Percentiles rank a stretch among this genome's conserved stretches.
Evolutionary conservation across 2,329 filamentous ascomycete genomes (phyloP).

Genomic region (Didymella exigua): DNA sequence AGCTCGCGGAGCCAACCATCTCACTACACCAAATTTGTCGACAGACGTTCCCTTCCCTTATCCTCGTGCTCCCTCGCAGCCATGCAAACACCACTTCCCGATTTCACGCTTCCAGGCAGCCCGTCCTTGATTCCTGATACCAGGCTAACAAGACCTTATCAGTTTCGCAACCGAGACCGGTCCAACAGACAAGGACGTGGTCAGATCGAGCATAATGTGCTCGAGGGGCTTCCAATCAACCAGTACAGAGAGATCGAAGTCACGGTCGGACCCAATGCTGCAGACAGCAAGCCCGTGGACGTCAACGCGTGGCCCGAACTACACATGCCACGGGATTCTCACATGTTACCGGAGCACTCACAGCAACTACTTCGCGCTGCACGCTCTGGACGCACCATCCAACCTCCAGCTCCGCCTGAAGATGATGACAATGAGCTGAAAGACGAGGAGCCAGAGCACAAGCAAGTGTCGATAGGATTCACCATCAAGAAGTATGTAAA

Average conservation of each 20-base stretch:
- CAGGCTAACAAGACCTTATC: slow-evolving; percentile 30
- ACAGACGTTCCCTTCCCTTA: background rate
- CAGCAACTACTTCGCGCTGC: slow-evolving; percentile 83
- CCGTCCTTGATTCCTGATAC: background rate
- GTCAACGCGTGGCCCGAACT: slow-evolving; percentile 78
- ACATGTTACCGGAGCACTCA: slow-evolving; percentile 76
- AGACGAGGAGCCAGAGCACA: slow-evolving; percentile 52
- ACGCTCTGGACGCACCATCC: slow-evolving; percentile 76
- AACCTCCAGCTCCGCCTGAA: slow-evolving; percentile 70
- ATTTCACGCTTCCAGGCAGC: background rate
- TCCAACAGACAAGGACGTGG: slow-evolving; percentile 63
- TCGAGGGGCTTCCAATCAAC: slow-evolving; percentile 80
- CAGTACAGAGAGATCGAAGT: slow-evolving; percentile 80
- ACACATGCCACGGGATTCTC: slow-evolving; percentile 85
- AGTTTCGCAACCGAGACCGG: slow-evolving; percentile 64
- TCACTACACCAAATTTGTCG: background rate
- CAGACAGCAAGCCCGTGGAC: slow-evolving; percentile 65
- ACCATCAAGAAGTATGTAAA: slow-evolving; percentile 63
- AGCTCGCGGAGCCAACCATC: background rate
- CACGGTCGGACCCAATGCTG: slow-evolving; percentile 68
- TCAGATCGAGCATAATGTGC: slow-evolving; percentile 68
- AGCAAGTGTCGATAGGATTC: slow-evolving; percentile 58
- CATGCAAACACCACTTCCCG: background rate
- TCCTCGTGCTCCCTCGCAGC: background rate
- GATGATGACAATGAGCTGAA: slow-evolving; percentile 64